These are phyloP conservation scores for Monosporascus sp. DNA, from an alignment of 2,329 filamentous ascomycete genomes.

Conservation along the genomic window DNA sequence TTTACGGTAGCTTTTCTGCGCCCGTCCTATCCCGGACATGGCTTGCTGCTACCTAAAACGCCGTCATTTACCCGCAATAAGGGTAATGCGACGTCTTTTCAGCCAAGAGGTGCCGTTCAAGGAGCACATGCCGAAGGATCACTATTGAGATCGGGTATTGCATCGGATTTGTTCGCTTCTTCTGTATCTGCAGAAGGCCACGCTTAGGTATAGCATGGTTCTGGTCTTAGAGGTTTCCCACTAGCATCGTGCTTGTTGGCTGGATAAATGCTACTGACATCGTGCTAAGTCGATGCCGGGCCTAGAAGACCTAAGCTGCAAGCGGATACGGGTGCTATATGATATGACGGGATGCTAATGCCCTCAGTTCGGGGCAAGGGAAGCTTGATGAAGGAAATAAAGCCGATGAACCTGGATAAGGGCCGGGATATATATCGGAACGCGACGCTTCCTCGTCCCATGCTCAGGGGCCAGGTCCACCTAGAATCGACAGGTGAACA, in stretches of 20 bases:
- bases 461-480: too few relatives aligned
- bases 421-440: background rate
- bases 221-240: background rate
- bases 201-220: background rate
- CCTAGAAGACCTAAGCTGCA: background rate
- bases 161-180: background rate
- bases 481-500: background rate
- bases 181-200: background rate
- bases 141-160: background rate
- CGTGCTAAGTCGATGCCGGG: too few relatives aligned
- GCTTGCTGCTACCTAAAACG: background rate
- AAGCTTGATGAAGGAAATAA: background rate
- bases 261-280: background rate
- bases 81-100: background rate
- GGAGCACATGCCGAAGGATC: background rate
- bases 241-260: background rate
- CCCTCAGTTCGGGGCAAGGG: background rate
- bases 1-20: background rate
- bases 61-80: background rate
- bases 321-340: background rate
- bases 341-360: background rate
- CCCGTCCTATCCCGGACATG: too few relatives aligned
- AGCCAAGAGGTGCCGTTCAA: background rate
- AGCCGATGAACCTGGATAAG: background rate
- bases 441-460: background rate